Evolutionary conservation across 176 grass and related monocot species (phyloP).

Genomic region (Avena insularis): DNA sequence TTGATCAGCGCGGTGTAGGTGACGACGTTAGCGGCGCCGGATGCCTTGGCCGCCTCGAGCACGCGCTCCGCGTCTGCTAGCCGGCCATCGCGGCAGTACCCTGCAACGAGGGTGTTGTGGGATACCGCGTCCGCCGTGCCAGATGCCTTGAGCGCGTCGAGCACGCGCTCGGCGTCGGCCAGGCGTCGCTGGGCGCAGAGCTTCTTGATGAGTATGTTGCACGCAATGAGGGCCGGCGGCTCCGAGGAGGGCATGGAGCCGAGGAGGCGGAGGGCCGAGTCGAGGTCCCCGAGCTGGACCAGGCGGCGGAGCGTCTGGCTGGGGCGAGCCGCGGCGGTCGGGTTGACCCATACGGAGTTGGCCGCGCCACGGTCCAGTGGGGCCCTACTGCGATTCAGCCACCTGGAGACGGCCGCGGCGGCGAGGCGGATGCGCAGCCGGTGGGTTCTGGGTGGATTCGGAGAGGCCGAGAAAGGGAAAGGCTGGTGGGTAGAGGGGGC

Average conservation of each 20-base stretch:
- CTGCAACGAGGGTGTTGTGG: slow-evolving; percentile 60
- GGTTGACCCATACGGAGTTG: slow-evolving; percentile 48
- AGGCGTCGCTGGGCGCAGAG: slow-evolving; percentile 44
- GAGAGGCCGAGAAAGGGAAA: neutral
- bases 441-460: neutral
- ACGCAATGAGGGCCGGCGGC: slow-evolving; percentile 37
- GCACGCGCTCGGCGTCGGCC: slow-evolving; percentile 45
- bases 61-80: slow-evolving; percentile 50
- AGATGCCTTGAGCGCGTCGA: slow-evolving; percentile 41
- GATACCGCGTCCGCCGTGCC: slow-evolving; percentile 51
- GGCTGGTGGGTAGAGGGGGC: slow-evolving; percentile 10
- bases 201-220: slow-evolving; percentile 56
- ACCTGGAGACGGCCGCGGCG: slow-evolving; percentile 31
- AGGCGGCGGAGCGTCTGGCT: slow-evolving; percentile 45
- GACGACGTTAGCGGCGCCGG: slow-evolving; percentile 43
- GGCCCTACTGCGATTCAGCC: slow-evolving; percentile 14
- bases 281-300: slow-evolving; percentile 51
- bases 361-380: neutral
- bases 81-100: slow-evolving; percentile 53
- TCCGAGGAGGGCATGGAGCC: slow-evolving; percentile 29
- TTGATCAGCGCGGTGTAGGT: slow-evolving; percentile 51
- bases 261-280: slow-evolving; percentile 49
- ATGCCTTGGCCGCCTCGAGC: slow-evolving; percentile 14
- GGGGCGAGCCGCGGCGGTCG: slow-evolving; percentile 21
- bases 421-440: neutral